Conservation (phyloP, 73 alveolate species). For the Paramecium sexaurelia region DNA sequence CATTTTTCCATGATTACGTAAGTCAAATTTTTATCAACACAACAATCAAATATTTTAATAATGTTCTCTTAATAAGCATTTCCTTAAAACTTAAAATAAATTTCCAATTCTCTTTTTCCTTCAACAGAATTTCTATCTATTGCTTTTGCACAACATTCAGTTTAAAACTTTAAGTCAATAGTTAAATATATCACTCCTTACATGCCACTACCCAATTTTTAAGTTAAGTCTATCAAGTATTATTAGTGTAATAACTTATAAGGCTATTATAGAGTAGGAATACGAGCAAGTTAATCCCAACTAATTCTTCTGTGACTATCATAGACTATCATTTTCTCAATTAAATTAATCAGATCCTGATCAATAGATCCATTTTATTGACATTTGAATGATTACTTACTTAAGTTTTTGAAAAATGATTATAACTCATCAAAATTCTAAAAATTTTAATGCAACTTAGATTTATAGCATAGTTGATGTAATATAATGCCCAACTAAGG, state of each 20-base stretch:
- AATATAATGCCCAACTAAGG: background rate
- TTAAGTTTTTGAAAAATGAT: background rate
- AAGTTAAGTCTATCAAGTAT: background rate
- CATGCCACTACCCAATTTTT: background rate
- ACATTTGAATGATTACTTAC: background rate
- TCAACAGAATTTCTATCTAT: background rate
- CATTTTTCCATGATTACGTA: background rate
- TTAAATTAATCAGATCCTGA: background rate
- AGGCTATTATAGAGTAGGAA: background rate
- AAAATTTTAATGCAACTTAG: background rate
- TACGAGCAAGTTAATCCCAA: background rate
- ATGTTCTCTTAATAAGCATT: background rate
- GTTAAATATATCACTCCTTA: background rate
- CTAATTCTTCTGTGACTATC: background rate
- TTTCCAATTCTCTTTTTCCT: background rate
- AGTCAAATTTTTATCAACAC: background rate
- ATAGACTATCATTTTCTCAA: background rate
- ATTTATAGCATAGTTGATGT: background rate
- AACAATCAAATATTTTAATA: background rate
- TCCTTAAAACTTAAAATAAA: background rate
- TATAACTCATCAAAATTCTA: background rate
- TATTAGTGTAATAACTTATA: background rate
- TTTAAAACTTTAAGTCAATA: background rate
- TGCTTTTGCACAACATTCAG: background rate
- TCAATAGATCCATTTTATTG: background rate